phyloP scores from a whole-genome alignment of 208 protist species.

The Crithidia mellificae region DNA sequence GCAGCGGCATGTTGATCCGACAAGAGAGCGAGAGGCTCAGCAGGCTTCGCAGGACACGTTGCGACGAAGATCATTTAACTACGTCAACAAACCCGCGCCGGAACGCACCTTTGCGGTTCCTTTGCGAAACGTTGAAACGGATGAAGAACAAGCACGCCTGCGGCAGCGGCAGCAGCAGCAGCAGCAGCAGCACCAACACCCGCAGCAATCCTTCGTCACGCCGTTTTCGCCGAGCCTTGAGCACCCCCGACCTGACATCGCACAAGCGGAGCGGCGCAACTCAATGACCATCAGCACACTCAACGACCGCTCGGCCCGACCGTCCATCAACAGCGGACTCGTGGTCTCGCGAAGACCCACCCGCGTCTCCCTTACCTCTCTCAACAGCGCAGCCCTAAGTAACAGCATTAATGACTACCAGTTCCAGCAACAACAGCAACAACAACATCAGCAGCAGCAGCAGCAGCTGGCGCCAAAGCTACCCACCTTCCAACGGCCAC shows the following conservation, averaged over 20 bases:
- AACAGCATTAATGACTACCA: conserved; percentile 6
- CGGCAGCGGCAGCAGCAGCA: not conserved
- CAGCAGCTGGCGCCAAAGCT: not conserved
- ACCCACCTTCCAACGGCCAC: not conserved
- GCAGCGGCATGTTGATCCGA: conserved; percentile 1
- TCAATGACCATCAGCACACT: not conserved
- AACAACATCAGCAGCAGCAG: not conserved
- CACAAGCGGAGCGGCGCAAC: not conserved
- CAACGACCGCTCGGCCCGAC: not conserved
- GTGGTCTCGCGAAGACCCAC: not conserved
- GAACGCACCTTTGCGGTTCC: too few species aligned
- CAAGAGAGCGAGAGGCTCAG: not conserved
- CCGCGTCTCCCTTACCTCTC: not conserved
- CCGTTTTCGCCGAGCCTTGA: not conserved
- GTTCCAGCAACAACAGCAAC: not conserved
- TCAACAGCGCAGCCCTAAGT: conserved; percentile 2
- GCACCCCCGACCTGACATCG: not conserved
- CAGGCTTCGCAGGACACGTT: not conserved
- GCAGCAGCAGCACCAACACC: conserved; percentile 18
- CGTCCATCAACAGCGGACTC: not conserved
- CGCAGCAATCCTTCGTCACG: not conserved
- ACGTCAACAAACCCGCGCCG: not conserved
- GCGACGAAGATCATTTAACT: not conserved
- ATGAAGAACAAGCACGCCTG: too few species aligned
- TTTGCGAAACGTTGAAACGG: too few species aligned